These are phyloP conservation scores for Polyporus arcularius DNA, from an alignment of 768 basidiomycete genomes.

Conservation along the genomic window DNA sequence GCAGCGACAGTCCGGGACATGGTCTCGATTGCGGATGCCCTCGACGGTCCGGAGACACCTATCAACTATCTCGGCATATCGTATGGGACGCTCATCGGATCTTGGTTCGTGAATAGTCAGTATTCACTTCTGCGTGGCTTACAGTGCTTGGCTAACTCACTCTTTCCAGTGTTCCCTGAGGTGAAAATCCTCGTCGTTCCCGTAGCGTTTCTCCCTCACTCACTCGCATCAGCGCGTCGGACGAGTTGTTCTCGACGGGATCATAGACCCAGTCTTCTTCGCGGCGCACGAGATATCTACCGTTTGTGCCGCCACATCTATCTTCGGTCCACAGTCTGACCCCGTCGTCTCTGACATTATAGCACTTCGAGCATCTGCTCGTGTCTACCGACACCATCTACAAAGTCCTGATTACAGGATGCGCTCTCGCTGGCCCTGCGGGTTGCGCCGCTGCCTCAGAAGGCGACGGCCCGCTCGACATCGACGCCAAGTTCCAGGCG, in stretches of 20 bases:
- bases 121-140: background rate
- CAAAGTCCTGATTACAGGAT: constrained; percentile 7
- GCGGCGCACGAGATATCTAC: background rate
- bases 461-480: background rate
- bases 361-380: background rate
- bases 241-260: constrained; percentile 1
- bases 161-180: constrained; percentile 10
- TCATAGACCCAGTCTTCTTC: constrained; percentile 2
- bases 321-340: too few species aligned
- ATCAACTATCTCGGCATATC: constrained; percentile 4
- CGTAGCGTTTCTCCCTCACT: background rate
- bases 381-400: constrained; percentile 3
- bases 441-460: constrained; percentile 2
- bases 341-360: too few species aligned
- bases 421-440: constrained; percentile 12
- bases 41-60: constrained; percentile 4
- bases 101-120: constrained; percentile 2
- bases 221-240: background rate
- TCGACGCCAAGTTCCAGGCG: background rate
- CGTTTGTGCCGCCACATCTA: too few species aligned
- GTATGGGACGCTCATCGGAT: constrained; percentile 8
- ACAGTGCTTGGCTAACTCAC: background rate
- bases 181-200: background rate
- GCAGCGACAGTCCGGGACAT: constrained; percentile 7
- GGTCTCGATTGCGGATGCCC: constrained; percentile 5